Percentiles rank a stretch among this genome's conserved stretches.
Evolutionary conservation across 176 grass and related monocot genomes (phyloP).

Genomic region (Oryza glaberrima): DNA sequence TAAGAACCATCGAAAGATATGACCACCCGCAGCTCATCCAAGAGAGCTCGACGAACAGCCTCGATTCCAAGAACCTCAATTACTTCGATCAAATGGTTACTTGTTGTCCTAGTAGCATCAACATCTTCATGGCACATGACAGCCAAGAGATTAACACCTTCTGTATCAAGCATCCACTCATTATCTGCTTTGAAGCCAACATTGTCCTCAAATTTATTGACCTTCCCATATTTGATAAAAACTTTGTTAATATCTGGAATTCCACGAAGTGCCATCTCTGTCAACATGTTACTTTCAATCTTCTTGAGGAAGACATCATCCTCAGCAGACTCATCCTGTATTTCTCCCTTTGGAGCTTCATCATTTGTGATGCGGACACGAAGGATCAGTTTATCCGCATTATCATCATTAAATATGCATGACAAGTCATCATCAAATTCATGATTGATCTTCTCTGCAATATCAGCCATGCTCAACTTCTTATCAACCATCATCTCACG

Average conservation of each 20-base stretch:
- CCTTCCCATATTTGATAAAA: constrained; percentile 83
- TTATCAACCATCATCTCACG: constrained; percentile 99
- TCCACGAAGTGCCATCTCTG: constrained; percentile 95
- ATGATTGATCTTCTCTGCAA: constrained; percentile 96
- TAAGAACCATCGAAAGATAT: constrained; percentile 99
- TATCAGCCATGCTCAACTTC: constrained; percentile 98
- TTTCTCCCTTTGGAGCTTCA: constrained; percentile 93
- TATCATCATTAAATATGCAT: constrained; percentile 99
- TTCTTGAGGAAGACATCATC: constrained; percentile 94
- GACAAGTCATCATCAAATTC: constrained; percentile 94
- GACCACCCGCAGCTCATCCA: constrained; percentile 93
- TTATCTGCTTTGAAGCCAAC: constrained; percentile 80
- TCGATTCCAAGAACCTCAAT: constrained; percentile 98
- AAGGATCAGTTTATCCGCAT: constrained; percentile 98
- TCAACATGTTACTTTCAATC: constrained; percentile 97
- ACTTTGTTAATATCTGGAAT: constrained; percentile 99
- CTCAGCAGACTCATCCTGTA: constrained; percentile 94
- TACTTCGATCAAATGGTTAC: constrained; percentile 96
- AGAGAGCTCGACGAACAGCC: constrained; percentile 80
- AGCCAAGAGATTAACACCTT: constrained; percentile 95
- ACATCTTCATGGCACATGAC: constrained; percentile 98
- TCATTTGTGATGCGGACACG: constrained; percentile 95
- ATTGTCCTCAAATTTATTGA: constrained; percentile 76
- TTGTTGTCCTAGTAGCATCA: constrained; percentile 93
- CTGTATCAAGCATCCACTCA: constrained; percentile 99